Base-by-base conservation (phyloP, 495 filamentous ascomycete species). In the Hypoxylon subgilvum region DNA sequence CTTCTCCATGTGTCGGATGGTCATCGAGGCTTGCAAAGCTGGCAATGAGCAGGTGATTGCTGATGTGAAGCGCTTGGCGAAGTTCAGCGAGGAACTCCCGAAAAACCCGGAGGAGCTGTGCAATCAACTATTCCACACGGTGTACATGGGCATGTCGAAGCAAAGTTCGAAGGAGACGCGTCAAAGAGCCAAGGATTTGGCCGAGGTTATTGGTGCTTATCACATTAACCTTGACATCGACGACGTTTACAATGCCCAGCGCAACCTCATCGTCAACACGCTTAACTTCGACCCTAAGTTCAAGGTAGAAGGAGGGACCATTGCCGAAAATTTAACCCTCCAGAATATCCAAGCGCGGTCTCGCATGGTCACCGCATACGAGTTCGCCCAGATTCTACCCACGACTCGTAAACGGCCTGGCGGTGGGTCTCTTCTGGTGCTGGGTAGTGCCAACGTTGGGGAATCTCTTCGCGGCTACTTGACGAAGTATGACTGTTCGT, bases 271-370 rank as follows among this genome's bases (percentile, higher is more conserved):
- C 21, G 55, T 57, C 9, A 40, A 62, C 23, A 63, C 74, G 0
- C 62, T 69, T 7, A 62, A 64, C 16, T 78, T 79, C 40, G 73
- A 78, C 13, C 74, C 76, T 12, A 71, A 79, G 49, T 96, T 90
- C 74, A 88, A 85, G 68, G 81, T 85, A 17, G 73, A 90, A 39
- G 88, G 88, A 18, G 90, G 88, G 4, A 74, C 68, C 10, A 52
- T 61, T 3, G 69, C 81, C 0, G 84, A 87, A 61, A 90, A 74
- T 23, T 70, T 89, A 10, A 87, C 86, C 3, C 70, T 93, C 14
- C 93, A 93, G 64, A 92, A 91, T 63, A 84, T 96, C 14, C 91
- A 96, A 66, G 90, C 91, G 2, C 76, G 91, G 1, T 69, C 80
- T 6, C 75, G 92, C 46, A 96, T 96, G 91, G 90, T 96, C 2